A percentile compares a stretch with the other conserved stretches of the same genome.
phyloP scores from a whole-genome alignment of 495 filamentous ascomycete species.

The Coniosporium apollinis region DNA sequence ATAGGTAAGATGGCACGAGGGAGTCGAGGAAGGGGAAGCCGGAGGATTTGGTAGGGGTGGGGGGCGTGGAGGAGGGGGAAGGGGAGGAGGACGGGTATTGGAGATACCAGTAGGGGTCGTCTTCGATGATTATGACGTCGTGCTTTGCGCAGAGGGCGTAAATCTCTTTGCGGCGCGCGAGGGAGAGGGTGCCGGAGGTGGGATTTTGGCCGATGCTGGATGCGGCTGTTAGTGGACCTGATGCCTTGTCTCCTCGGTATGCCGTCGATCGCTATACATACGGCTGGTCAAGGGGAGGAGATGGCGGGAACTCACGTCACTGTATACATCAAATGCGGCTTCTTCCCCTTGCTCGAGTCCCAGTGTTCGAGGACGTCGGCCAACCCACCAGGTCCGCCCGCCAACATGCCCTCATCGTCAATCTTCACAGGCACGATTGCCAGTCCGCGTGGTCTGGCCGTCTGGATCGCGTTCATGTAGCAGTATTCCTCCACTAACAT shows the following conservation, averaged over 20 bases:
- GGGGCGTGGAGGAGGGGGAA: constrained; percentile 7
- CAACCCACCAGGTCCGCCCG: constrained; percentile 49
- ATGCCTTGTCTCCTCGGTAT: no score
- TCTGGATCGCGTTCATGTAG: constrained; percentile 57
- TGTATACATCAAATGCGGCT: constrained; percentile 79
- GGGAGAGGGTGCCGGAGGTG: constrained; percentile 53
- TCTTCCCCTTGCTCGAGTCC: constrained; percentile 52
- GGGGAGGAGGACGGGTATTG: constrained; percentile 43
- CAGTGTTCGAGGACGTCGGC: constrained; percentile 65
- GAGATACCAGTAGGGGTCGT: constrained; percentile 93
- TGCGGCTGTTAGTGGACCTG: neutral
- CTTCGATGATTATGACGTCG: constrained; percentile 85
- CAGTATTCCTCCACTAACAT: constrained; percentile 62
- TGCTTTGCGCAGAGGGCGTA: constrained; percentile 68
- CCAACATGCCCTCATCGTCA: constrained; percentile 61
- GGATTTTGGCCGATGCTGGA: constrained; percentile 79
- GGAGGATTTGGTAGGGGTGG: constrained; percentile 30
- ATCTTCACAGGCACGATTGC: constrained; percentile 55
- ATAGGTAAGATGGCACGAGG: constrained; percentile 59
- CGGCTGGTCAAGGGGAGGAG: no score
- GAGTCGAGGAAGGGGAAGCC: constrained; percentile 69
- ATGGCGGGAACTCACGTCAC: constrained; percentile 59
- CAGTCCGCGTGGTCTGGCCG: constrained; percentile 49
- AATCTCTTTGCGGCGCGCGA: constrained; percentile 56
- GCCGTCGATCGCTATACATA: no score